Evolutionary conservation across 805 yeast genomes (phyloP), one percentile per base, ranked within the genome.

Genomic region (Ascoidea tarda): DNA sequence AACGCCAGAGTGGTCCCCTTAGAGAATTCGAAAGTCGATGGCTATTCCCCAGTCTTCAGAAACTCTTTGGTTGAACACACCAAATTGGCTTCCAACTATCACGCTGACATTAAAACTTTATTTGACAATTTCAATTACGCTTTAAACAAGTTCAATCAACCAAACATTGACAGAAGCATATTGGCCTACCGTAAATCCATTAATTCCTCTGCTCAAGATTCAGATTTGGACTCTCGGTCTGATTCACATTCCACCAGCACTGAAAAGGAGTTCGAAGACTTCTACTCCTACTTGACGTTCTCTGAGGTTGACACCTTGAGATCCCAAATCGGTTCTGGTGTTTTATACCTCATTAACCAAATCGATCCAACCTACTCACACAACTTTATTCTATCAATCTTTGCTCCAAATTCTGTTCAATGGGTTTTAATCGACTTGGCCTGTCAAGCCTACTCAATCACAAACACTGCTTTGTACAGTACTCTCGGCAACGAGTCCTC

Each of bases 401-500:
- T 10, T 4, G 8, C 14, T 10, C 44, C 44, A 38, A 38, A 38
- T 38, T 38, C 14, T 38, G 14, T 10, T 10, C 14, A 38, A 38
- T 38, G 44, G 44, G 8, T 38, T 10, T 38, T 38, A 38, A 38
- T 38, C 14, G 44, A 38, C 14, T 38, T 38, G 14, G 8, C 44
- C 4, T 38, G 44, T 38, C 44, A 38, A 38, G 44, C 44, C 2
- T 38, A 38, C 14, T 38, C 44, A 10, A 10, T 38, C 8, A 38
- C 14, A 8, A 10, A 8, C 8, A 38, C 44, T 38, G 8, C 44
- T 38, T 38, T 38, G 4, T 38, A 38, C 14, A 10, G 14, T 10
- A 38, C 44, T 38, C 14, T 38, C 2, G 14, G 14, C 14, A 73
- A 81, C 1, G 73, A 72, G 46, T 74, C 90, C 4, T 74, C 87